Percentiles rank a stretch among this genome's conserved stretches.
Evolutionary conservation across 2,329 filamentous ascomycete species (phyloP).

Genomic region (Capronia coronata): DNA sequence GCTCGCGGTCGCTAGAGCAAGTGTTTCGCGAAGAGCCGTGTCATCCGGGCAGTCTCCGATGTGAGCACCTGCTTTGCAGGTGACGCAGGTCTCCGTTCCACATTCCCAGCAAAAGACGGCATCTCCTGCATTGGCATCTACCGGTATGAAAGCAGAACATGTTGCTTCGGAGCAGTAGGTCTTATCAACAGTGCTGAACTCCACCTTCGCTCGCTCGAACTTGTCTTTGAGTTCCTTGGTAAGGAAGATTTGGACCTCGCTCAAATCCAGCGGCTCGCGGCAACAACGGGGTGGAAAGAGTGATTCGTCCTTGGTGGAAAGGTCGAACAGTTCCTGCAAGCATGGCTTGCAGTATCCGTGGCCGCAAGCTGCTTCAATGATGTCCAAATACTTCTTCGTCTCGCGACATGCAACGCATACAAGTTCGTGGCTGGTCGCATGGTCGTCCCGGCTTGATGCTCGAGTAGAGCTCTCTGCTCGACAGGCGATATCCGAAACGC

Average conservation of each 20-base stretch:
- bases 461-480: neutral
- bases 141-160: conserved; percentile 47
- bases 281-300: conserved; percentile 54
- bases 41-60: conserved; percentile 33
- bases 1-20: conserved; percentile 58
- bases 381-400: conserved; percentile 29
- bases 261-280: conserved; percentile 37
- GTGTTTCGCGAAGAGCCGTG: conserved; percentile 29
- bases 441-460: neutral
- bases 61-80: conserved; percentile 48
- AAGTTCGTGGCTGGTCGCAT: neutral
- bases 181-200: conserved; percentile 44
- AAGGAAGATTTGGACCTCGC: conserved; percentile 35
- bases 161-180: conserved; percentile 46
- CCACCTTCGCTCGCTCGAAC: conserved; percentile 44
- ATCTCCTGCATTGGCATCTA: conserved; percentile 30
- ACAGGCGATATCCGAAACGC: neutral
- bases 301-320: conserved; percentile 44
- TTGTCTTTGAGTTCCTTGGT: conserved; percentile 31
- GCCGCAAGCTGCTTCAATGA: conserved; percentile 29
- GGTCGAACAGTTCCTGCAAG: conserved; percentile 41
- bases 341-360: conserved; percentile 51
- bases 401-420: conserved; percentile 31
- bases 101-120: conserved; percentile 44
- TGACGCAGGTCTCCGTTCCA: conserved; percentile 41